phyloP scores from a whole-genome alignment of 2,329 filamentous ascomycete genomes.

The Colletotrichum aenigma region DNA sequence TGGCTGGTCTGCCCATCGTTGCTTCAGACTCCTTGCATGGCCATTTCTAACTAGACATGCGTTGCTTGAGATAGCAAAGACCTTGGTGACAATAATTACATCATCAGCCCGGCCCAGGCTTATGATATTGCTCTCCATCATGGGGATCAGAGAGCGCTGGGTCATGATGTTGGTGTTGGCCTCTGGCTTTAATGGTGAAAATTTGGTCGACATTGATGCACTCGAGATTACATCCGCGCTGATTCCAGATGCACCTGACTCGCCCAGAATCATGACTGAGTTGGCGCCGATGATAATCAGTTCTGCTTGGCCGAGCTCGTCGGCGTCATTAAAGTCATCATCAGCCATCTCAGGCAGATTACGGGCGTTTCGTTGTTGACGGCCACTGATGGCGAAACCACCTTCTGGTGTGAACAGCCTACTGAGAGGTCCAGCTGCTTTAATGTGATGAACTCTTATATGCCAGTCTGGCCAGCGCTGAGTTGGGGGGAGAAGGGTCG shows the following conservation, averaged over 20 bases:
- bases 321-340: neutral
- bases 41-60: neutral
- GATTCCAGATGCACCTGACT: neutral
- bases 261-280: neutral
- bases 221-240: neutral
- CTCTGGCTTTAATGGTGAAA: neutral
- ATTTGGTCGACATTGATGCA: neutral
- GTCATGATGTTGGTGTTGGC: neutral
- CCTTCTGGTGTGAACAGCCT: neutral
- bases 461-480: neutral
- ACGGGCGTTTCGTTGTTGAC: neutral
- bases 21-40: neutral
- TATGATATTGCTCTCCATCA: neutral
- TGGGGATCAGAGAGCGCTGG: neutral
- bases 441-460: neutral
- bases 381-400: neutral
- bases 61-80: neutral
- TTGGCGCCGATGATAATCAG: neutral
- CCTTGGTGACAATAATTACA: neutral
- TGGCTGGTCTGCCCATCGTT: neutral
- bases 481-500: neutral
- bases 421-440: neutral
- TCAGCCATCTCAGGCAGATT: neutral
- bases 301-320: neutral
- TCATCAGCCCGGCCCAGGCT: neutral